Conservation (phyloP, 108 stramenopile genomes). For the Cyclotella cryptica region DNA sequence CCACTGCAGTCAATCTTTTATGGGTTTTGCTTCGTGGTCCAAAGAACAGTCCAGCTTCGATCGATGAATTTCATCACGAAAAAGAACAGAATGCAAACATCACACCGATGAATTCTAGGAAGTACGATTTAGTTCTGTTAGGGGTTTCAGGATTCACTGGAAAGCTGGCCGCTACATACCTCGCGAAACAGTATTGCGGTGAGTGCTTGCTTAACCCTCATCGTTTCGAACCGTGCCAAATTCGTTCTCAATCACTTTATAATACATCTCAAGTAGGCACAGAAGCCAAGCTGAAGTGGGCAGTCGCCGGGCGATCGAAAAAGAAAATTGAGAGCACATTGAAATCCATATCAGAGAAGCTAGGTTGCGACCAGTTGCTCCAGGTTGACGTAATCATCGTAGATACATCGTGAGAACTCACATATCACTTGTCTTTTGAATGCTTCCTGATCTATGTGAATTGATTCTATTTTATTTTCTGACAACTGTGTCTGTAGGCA, state of each 20-base stretch:
- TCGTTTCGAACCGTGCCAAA: background rate
- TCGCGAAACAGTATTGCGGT: constrained; percentile 65
- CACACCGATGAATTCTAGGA: constrained; percentile 52
- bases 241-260: background rate
- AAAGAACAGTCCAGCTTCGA: background rate
- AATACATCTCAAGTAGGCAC: constrained; percentile 19
- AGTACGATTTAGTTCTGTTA: constrained; percentile 82
- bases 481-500: constrained; percentile 30
- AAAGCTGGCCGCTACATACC: constrained; percentile 68
- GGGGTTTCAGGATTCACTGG: constrained; percentile 94
- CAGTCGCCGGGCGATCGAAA: constrained; percentile 74
- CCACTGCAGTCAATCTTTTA: constrained; percentile 11
- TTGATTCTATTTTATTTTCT: background rate
- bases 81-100: constrained; percentile 12
- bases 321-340: constrained; percentile 56
- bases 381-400: constrained; percentile 59
- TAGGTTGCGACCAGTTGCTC: constrained; percentile 42
- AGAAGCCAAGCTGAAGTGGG: constrained; percentile 70
- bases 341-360: constrained; percentile 36
- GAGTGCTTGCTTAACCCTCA: background rate
- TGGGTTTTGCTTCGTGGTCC: constrained; percentile 18
- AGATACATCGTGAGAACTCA: constrained; percentile 55
- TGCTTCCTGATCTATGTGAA: background rate
- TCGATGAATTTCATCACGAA: background rate
- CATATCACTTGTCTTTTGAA: background rate